Percentiles rank a stretch among this genome's conserved stretches.
Evolutionary conservation across 148 eudicot genomes (phyloP).

Genomic region (Rhododendron henanense): DNA sequence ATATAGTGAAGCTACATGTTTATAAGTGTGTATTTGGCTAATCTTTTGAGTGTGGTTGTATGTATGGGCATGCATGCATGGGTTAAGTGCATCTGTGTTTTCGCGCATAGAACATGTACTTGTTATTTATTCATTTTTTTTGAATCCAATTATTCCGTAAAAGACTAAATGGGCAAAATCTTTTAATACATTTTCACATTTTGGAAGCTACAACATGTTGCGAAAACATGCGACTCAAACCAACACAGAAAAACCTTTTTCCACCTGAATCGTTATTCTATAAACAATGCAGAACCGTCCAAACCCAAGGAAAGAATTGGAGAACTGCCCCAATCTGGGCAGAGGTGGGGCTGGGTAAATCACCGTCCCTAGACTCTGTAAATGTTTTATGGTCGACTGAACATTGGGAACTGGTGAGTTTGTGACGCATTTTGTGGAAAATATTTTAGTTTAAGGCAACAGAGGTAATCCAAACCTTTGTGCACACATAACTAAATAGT

Average conservation of each 20-base stretch:
- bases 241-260: background rate
- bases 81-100: background rate
- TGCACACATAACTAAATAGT: background rate
- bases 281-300: background rate
- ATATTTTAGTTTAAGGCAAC: background rate
- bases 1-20: background rate
- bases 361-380: background rate
- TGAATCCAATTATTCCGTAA: background rate
- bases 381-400: background rate
- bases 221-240: background rate
- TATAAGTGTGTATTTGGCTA: background rate
- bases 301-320: background rate
- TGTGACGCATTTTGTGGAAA: background rate
- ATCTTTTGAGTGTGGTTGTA: background rate
- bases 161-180: background rate
- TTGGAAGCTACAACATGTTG: background rate
- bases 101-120: background rate
- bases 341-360: background rate
- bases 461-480: background rate
- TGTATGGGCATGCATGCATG: background rate
- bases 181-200: background rate
- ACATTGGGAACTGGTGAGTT: background rate
- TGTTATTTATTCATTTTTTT: background rate
- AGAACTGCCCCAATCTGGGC: background rate
- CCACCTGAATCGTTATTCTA: background rate